These are phyloP conservation scores for Trichomonas gallinae DNA, from an alignment of 208 protist genomes.

Conservation along the genomic window DNA sequence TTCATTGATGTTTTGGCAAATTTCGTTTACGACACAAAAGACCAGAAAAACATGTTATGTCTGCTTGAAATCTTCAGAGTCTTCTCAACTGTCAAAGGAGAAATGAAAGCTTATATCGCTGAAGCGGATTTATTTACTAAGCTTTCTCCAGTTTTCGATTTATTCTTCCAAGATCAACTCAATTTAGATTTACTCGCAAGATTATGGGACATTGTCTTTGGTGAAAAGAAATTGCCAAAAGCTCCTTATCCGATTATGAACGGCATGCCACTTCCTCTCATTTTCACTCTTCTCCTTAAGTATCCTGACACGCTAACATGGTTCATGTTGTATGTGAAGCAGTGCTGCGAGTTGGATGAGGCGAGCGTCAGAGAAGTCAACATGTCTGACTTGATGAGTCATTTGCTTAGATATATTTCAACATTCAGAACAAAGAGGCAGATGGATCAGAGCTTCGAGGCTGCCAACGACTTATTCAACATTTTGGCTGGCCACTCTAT, in stretches of 20 bases:
- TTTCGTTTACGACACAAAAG: neutral
- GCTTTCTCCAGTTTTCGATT: neutral
- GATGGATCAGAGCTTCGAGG: neutral
- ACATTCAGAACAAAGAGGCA: neutral
- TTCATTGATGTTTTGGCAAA: neutral
- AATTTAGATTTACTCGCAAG: neutral
- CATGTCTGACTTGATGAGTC: neutral
- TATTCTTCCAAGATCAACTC: neutral
- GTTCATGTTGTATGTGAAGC: neutral
- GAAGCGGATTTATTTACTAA: neutral
- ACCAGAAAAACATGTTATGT: neutral
- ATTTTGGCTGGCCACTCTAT: neutral
- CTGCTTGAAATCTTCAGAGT: conserved; percentile 1
- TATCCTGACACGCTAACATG: neutral
- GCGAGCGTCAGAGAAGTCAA: neutral
- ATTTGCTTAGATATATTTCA: neutral
- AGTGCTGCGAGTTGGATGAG: neutral
- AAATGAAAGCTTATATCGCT: neutral
- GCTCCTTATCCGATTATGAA: neutral
- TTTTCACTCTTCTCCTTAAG: neutral
- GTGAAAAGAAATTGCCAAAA: neutral
- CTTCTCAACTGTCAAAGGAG: neutral
- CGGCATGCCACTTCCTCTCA: neutral
- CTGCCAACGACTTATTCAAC: neutral
- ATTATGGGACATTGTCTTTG: neutral